Percentiles rank a stretch among this genome's conserved stretches.
Evolutionary conservation across 2,329 filamentous ascomycete species (phyloP).

Genomic region (Pezicula carpinea): DNA sequence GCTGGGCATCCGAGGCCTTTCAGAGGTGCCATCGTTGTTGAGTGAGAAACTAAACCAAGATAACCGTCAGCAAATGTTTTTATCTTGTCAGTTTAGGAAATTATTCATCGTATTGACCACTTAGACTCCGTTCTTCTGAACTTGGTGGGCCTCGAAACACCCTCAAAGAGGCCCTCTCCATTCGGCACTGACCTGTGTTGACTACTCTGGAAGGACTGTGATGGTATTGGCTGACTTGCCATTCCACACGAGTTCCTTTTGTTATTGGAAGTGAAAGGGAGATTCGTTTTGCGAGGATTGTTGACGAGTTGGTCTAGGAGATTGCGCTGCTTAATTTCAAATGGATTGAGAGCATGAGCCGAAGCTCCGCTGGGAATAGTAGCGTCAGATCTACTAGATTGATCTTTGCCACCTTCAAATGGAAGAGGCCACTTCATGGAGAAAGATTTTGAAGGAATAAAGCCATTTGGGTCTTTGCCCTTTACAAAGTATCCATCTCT

Average conservation of each 20-base stretch:
- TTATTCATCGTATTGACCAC: background rate
- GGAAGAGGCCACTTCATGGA: constrained; percentile 9
- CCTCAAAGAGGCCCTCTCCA: background rate
- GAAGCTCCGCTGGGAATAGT: constrained; percentile 26
- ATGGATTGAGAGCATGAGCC: constrained; percentile 10
- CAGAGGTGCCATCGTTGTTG: constrained; percentile 38
- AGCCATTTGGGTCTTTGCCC: background rate
- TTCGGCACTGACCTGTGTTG: background rate
- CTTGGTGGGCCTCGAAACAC: background rate
- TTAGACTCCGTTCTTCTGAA: background rate
- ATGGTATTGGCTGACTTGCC: background rate
- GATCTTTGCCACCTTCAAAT: constrained; percentile 2
- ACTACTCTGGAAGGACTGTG: background rate
- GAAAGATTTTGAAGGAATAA: constrained; percentile 1
- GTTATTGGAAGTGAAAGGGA: constrained; percentile 8
- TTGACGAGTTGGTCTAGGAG: constrained; percentile 8
- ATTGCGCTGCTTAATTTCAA: constrained; percentile 8
- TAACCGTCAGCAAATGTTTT: constrained; percentile 30
- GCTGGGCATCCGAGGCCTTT: constrained; percentile 30
- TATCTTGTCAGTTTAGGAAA: background rate
- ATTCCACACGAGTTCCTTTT: too few species aligned
- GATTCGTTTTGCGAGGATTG: constrained; percentile 10
- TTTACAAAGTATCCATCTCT: constrained; percentile 3
- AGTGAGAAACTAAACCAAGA: constrained; percentile 46
- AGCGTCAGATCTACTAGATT: constrained; percentile 1